Evolutionary conservation across 2,329 filamentous ascomycete species (phyloP), one percentile per base, ranked within the genome.

Genomic region (Lachnellula subtilissima): DNA sequence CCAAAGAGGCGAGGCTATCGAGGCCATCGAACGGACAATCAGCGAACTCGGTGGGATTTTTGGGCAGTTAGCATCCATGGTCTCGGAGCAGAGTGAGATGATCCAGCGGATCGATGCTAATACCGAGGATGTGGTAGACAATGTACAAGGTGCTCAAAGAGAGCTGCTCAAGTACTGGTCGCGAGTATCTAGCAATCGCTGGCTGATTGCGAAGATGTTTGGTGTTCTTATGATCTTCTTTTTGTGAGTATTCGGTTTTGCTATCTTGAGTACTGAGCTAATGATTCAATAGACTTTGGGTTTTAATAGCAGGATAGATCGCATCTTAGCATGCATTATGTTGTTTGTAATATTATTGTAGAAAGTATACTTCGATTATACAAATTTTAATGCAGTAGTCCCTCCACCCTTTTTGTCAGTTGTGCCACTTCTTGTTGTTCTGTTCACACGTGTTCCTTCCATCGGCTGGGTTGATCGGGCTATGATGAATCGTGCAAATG

Each of bases 81-180:
- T 99, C 32, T 91, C 88, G 54, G 93, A 99, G 72, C 94, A 99
- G 75, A 91, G 89, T 59, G 94, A 97, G 74, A 96, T 96, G 88
- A 96, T 99, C 63, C 91, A 97, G 74, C 82, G 93, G 50, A 97
- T 97, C 69, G 93, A 97, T 67, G 93, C 93, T 62, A 97, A 97
- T 72, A 97, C 93, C 1, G 94, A 99, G 69, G 92, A 97, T 66
- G 91, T 99, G 5, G 93, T 99, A 53, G 93, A 97, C 69, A 99
- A 99, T 66, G 93, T 99, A n/a, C 85, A 96, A 69, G 94, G 94
- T 17, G 94, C 94, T 5, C 94, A 99, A 71, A 82, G 92, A 61
- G 93, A 99, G 74, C 72, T 99, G 68, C 84, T 99, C 75, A 97
- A 97, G 73, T 99, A 97, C 74, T 99, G 94, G 93, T 88, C 85